Evolutionary conservation across 2,329 filamentous ascomycete species (phyloP).

Genomic region (Aaosphaeria pasadenensis): DNA sequence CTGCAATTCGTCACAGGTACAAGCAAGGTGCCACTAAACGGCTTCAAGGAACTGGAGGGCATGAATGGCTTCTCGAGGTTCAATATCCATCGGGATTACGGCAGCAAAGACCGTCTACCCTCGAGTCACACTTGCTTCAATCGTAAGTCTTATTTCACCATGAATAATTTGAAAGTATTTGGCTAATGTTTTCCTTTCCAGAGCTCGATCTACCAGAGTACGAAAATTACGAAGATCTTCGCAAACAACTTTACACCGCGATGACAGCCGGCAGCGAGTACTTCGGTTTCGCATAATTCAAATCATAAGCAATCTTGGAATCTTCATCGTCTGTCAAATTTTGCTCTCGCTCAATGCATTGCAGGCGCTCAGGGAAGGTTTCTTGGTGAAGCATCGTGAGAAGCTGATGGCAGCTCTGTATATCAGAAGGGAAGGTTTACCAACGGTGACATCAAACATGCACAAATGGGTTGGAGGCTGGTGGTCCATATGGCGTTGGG

Average conservation of each 20-base stretch:
- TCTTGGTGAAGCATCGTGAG: no score
- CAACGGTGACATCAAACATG: no score
- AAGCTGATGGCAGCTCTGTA: no score
- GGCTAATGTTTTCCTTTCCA: constrained; percentile 36
- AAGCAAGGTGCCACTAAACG: constrained; percentile 95
- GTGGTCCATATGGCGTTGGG: no score
- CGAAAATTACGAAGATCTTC: constrained; percentile 87
- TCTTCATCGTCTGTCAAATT: no score
- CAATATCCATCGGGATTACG: constrained; percentile 98
- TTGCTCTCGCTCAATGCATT: no score
- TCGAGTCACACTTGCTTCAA: constrained; percentile 99
- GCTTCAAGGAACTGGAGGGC: constrained; percentile 97
- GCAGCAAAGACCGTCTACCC: constrained; percentile 90
- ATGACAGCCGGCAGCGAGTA: constrained; percentile 98
- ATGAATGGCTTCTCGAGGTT: constrained; percentile 99
- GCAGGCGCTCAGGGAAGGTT: no score
- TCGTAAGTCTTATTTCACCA: constrained; percentile 62
- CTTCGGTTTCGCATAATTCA: constrained; percentile 83
- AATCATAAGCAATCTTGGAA: no score
- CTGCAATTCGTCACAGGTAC: constrained; percentile 98
- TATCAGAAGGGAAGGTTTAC: no score
- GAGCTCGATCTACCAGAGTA: constrained; percentile 98
- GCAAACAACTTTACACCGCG: constrained; percentile 85
- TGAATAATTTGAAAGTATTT: not conserved
- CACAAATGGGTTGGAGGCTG: no score